A percentile compares a stretch with the other conserved stretches of the same genome.
Evolutionary conservation across 2,329 filamentous ascomycete genomes (phyloP).

Genomic region (Penicillium vulpinum): DNA sequence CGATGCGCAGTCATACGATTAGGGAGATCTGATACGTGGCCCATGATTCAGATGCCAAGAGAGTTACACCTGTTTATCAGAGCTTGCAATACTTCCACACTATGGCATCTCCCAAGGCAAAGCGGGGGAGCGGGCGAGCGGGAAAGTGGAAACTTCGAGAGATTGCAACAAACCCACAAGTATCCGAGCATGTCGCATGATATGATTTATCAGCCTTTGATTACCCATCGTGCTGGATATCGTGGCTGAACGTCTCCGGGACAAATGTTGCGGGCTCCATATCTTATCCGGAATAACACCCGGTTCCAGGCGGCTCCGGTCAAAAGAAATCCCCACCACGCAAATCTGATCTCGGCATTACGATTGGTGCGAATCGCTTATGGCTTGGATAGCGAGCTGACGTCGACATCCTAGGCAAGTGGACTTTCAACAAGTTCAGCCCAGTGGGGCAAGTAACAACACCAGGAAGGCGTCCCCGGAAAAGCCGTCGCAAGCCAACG

Average conservation of each 20-base stretch:
- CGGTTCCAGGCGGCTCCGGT: slow-evolving; percentile 3
- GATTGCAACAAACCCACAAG: neutral
- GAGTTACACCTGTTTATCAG: neutral
- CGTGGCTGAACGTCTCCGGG: neutral
- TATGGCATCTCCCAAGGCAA: neutral
- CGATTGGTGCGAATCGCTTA: neutral
- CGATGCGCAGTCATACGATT: neutral
- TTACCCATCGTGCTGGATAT: neutral
- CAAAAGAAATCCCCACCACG: neutral
- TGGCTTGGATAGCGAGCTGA: neutral
- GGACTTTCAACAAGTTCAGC: neutral
- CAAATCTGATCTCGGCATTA: neutral
- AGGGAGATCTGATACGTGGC: neutral
- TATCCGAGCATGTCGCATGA: neutral
- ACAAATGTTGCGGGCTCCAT: neutral
- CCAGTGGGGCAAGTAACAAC: neutral
- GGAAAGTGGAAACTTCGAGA: neutral
- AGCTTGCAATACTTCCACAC: neutral
- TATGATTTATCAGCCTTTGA: neutral
- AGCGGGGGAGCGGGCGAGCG: neutral
- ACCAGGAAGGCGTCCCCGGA: neutral
- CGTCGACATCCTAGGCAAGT: neutral
- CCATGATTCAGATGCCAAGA: neutral
- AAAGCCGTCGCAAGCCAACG: neutral
- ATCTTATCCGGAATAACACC: neutral